These are phyloP conservation scores for Naganishia antarctica DNA, from an alignment of 768 basidiomycete genomes.

Conservation along the genomic window DNA sequence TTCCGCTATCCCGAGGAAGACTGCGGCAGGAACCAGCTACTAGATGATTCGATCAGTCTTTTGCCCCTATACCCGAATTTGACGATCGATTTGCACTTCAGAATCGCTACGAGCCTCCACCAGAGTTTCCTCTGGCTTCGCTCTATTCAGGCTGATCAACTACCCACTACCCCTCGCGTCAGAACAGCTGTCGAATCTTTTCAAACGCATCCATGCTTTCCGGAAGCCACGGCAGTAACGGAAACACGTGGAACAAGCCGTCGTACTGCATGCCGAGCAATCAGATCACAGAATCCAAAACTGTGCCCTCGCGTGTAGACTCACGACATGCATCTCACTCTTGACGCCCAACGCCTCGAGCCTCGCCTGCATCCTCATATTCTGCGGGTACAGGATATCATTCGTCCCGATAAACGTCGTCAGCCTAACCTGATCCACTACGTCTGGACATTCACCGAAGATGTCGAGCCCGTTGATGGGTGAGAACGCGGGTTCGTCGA, in stretches of 20 bases:
- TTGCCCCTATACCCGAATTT: slow-evolving; percentile 93
- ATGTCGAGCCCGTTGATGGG: slow-evolving; percentile 25
- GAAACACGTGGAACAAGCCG: slow-evolving; percentile 33
- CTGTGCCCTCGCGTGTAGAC: background rate
- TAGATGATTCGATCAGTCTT: slow-evolving; percentile 92
- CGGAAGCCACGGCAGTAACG: slow-evolving; percentile 20
- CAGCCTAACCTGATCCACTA: background rate
- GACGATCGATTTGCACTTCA: slow-evolving; percentile 95
- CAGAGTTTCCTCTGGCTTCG: slow-evolving; percentile 94
- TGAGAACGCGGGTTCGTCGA: slow-evolving; percentile 19
- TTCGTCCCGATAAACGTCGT: slow-evolving; percentile 28
- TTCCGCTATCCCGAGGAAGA: slow-evolving; percentile 63
- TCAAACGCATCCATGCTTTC: slow-evolving; percentile 19
- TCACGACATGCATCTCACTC: slow-evolving; percentile 27
- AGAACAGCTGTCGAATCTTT: slow-evolving; percentile 18
- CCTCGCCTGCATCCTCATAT: slow-evolving; percentile 18
- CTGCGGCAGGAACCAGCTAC: slow-evolving; percentile 89
- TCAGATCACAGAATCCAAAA: background rate
- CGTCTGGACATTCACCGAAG: slow-evolving; percentile 21
- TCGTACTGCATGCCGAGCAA: slow-evolving; percentile 26
- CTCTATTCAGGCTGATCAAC: slow-evolving; percentile 82
- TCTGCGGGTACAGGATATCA: slow-evolving; percentile 25
- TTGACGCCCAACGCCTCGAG: slow-evolving; percentile 18
- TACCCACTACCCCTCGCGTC: too few relatives aligned
- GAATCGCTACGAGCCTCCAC: slow-evolving; percentile 92